phyloP scores from a whole-genome alignment of 768 basidiomycete species.

The Amyloporia xantha region DNA sequence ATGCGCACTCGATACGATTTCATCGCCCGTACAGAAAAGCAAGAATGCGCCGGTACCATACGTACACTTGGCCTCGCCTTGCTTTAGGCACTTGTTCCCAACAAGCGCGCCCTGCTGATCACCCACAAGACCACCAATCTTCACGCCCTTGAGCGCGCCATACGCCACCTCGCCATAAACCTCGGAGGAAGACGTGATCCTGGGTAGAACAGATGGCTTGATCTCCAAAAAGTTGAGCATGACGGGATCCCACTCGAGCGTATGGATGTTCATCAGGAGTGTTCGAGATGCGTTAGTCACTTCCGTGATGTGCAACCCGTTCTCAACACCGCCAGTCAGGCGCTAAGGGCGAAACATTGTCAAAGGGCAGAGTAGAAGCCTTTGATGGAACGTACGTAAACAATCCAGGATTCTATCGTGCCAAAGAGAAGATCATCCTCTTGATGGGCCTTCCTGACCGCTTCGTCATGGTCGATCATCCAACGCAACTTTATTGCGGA shows the following conservation, averaged over 20 bases:
- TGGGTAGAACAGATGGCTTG: slow-evolving; percentile 71
- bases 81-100: slow-evolving; percentile 90
- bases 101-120: slow-evolving; percentile 97
- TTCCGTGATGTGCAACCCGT: slow-evolving; percentile 79
- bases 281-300: slow-evolving; percentile 97
- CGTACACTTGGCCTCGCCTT: slow-evolving; percentile 95
- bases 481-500: slow-evolving; percentile 94
- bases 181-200: slow-evolving; percentile 86
- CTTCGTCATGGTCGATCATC: slow-evolving; percentile 86
- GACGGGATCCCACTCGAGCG: slow-evolving; percentile 75
- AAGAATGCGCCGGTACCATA: slow-evolving; percentile 98
- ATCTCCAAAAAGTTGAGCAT: slow-evolving; percentile 86
- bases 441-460: slow-evolving; percentile 73
- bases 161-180: slow-evolving; percentile 75
- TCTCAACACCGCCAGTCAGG: slow-evolving; percentile 68
- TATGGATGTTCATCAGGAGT: slow-evolving; percentile 78
- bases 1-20: slow-evolving; percentile 79
- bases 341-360: slow-evolving; percentile 52
- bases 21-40: slow-evolving; percentile 86
- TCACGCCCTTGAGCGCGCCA: slow-evolving; percentile 66
- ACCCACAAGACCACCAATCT: slow-evolving; percentile 91
- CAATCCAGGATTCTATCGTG: slow-evolving; percentile 95
- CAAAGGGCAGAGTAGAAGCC: neutral
- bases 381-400: slow-evolving; percentile 56
- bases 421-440: slow-evolving; percentile 82